Conservation (phyloP, 2,329 filamentous ascomycete species). For the Sporothrix phasma region DNA sequence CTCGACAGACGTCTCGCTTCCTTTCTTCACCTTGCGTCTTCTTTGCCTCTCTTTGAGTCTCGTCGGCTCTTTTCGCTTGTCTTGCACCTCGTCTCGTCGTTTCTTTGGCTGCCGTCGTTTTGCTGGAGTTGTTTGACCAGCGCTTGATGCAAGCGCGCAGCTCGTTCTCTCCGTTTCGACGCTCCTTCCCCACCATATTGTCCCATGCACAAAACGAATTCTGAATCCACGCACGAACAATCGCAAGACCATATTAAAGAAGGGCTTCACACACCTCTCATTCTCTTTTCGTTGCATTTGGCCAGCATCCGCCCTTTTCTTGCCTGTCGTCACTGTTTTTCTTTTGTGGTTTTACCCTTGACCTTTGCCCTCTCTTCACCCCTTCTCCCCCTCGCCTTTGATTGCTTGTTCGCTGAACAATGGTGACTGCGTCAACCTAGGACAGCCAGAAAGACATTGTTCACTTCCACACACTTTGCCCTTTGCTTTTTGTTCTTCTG, state of each 20-base stretch:
- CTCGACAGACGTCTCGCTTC: not conserved
- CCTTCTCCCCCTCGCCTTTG: not conserved
- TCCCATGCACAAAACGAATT: not conserved
- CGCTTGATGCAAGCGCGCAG: not conserved
- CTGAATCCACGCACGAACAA: slow-evolving; percentile 6
- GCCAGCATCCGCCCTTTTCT: not conserved
- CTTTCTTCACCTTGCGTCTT: not conserved
- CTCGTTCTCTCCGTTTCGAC: not conserved
- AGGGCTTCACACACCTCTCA: not conserved
- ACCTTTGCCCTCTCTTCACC: not conserved
- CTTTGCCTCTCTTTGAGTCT: not conserved
- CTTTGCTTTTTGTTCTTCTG: not conserved
- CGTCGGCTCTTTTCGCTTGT: not conserved
- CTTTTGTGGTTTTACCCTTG: not conserved
- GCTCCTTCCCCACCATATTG: not conserved
- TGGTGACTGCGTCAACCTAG: slow-evolving; percentile 2
- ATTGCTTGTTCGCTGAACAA: slow-evolving; percentile 6
- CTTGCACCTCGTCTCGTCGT: not conserved
- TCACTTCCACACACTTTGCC: not conserved
- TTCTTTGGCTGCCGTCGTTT: slow-evolving; percentile 5
- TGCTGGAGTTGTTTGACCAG: not conserved
- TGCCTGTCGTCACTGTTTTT: not conserved
- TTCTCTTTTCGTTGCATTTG: not conserved
- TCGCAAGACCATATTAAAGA: slow-evolving; percentile 12
- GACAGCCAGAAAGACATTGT: not conserved